phyloP scores from a whole-genome alignment of 106 monocot species.

The Allium sativum region DNA sequence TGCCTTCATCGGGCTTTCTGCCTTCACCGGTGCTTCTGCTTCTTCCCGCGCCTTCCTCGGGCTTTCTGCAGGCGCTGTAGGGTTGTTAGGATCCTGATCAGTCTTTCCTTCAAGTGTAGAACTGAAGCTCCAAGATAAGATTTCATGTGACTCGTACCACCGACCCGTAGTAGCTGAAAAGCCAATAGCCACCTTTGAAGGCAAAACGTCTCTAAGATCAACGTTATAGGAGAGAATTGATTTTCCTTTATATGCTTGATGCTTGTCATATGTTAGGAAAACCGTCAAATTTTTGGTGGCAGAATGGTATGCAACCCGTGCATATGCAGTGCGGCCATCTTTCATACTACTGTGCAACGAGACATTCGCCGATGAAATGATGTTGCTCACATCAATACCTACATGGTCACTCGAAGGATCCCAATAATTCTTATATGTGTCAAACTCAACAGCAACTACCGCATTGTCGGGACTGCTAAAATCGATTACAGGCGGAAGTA shows the following conservation, averaged over 20 bases:
- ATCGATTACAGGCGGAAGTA: constrained; percentile 14
- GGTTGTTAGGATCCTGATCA: no score
- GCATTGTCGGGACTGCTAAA: not conserved
- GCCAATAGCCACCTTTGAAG: constrained; percentile 32
- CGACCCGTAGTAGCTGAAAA: constrained; percentile 32
- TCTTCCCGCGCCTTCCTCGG: no score
- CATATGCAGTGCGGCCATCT: constrained; percentile 22
- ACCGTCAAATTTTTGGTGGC: constrained; percentile 30
- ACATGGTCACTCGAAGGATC: constrained; percentile 42
- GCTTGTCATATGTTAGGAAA: constrained; percentile 19
- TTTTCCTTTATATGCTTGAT: constrained; percentile 11
- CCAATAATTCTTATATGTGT: constrained; percentile 37
- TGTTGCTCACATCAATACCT: constrained; percentile 43
- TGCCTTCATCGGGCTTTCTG: no score
- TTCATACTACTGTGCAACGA: constrained; percentile 26
- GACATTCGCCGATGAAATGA: constrained; percentile 7
- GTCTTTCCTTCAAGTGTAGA: constrained; percentile 18
- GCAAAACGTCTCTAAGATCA: constrained; percentile 26
- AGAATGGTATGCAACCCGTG: constrained; percentile 35
- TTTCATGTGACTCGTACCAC: constrained; percentile 23
- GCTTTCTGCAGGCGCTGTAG: no score
- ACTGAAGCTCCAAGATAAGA: constrained; percentile 53
- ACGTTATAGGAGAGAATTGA: constrained; percentile 23
- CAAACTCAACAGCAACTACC: constrained; percentile 59
- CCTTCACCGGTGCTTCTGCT: no score